These are phyloP conservation scores for Endoconidiophora polonica DNA, from an alignment of 2,329 filamentous ascomycete species.

Conservation along the genomic window DNA sequence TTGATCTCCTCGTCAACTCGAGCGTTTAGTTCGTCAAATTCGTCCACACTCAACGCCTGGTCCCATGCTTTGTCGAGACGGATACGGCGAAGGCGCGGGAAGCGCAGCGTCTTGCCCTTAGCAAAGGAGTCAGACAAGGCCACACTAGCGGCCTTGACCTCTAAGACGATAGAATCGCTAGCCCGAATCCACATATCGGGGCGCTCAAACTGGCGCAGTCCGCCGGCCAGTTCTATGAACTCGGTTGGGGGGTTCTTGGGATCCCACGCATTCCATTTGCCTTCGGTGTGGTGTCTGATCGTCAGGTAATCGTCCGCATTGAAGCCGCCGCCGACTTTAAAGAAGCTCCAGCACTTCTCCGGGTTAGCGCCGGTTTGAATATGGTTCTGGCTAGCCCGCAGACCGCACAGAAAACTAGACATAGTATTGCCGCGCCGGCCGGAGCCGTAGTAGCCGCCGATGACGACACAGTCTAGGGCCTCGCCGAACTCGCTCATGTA, in stretches of 20 bases:
- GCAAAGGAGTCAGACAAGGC: conserved; percentile 62
- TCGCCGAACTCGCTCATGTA: conserved; percentile 97
- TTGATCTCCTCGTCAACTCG: conserved; percentile 53
- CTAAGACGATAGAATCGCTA: conserved; percentile 69
- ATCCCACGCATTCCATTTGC: conserved; percentile 77
- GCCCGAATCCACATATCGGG: conserved; percentile 92
- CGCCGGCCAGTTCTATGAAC: conserved; percentile 68
- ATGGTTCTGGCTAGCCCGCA: conserved; percentile 57
- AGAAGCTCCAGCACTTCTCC: conserved; percentile 83
- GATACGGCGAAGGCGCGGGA: conserved; percentile 73
- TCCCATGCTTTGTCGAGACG: conserved; percentile 76
- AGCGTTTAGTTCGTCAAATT: conserved; percentile 56
- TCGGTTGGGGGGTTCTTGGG: conserved; percentile 54
- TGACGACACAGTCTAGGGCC: conserved; percentile 71
- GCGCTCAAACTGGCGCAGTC: conserved; percentile 50
- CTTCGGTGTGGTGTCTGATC: conserved; percentile 69
- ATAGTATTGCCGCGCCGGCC: conserved; percentile 68
- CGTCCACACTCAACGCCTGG: conserved; percentile 57
- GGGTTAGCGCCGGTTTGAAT: conserved; percentile 40
- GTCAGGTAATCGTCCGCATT: conserved; percentile 68
- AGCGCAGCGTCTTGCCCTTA: conserved; percentile 62
- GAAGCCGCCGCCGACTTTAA: conserved; percentile 94
- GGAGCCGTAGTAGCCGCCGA: conserved; percentile 86
- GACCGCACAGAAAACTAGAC: conserved; percentile 78
- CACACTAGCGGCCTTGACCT: conserved; percentile 75